Evolutionary conservation across 2,329 filamentous ascomycete species (phyloP).

Genomic region (Beauveria brongniartii): DNA sequence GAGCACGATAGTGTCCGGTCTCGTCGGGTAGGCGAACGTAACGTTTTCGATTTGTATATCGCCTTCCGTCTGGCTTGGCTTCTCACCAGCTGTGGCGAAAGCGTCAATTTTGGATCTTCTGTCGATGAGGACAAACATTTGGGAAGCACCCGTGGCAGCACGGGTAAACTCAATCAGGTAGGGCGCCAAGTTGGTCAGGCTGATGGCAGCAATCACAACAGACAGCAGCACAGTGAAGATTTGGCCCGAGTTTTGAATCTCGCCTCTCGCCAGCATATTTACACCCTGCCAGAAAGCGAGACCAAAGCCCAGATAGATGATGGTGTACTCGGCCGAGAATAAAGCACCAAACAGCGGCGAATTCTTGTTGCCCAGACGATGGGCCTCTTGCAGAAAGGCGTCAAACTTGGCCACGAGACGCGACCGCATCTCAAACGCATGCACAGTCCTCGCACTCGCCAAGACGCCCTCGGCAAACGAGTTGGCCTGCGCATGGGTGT

Average conservation of each 20-base stretch:
- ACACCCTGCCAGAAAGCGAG: conserved; percentile 39
- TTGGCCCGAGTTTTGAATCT: conserved; percentile 28
- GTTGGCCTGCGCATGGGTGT: conserved; percentile 26
- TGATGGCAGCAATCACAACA: conserved; percentile 29
- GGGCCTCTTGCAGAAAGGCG: conserved; percentile 28
- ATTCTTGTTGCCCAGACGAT: conserved; percentile 29
- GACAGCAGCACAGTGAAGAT: conserved; percentile 34
- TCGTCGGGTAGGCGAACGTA: conserved; percentile 36
- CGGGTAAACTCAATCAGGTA: conserved; percentile 31
- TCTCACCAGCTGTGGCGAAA: conserved; percentile 24
- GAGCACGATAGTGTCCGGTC: conserved; percentile 34
- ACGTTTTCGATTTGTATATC: conserved; percentile 32
- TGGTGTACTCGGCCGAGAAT: conserved; percentile 31
- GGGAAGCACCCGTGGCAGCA: conserved; percentile 26
- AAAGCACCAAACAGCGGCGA: conserved; percentile 29
- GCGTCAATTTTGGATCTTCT: conserved; percentile 29
- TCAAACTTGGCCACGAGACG: conserved; percentile 32
- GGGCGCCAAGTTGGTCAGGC: conserved; percentile 28
- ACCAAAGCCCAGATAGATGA: conserved; percentile 34
- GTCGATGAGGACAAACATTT: conserved; percentile 32
- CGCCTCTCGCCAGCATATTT: conserved; percentile 27
- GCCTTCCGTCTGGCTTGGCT: conserved; percentile 22
- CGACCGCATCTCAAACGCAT: conserved; percentile 34
- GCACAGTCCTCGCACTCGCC: conserved; percentile 31
- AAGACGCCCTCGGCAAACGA: conserved; percentile 30